Evolutionary conservation across 495 filamentous ascomycete species (phyloP), one percentile per base, ranked within the genome.

Genomic region (Cercophora sp.): DNA sequence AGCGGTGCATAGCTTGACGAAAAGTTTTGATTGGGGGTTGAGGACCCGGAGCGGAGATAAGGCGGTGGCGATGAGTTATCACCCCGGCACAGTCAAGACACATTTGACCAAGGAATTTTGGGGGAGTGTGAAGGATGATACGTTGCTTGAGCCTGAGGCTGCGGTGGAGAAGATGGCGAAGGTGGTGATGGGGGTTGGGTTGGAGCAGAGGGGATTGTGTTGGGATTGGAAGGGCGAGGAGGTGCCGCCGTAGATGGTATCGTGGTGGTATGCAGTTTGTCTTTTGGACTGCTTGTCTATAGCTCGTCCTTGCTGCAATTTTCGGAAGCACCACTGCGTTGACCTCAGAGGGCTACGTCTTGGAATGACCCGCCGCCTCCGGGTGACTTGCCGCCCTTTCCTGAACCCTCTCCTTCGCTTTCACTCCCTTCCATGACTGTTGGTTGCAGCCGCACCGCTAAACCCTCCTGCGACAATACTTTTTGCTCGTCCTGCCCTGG

Each of bases 81-180:
- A 94, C 70, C 89, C 88, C 4, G 88, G 90, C 1, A 93, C 87
- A 8, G 88, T 94, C 32, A 83, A 79, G 66, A 91, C 88, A 37
- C 84, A 77, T 10, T 70, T 94, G 58, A 88, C 84, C 41, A 76
- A 69, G 57, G 85, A 84, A 35, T 92, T 85, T 61, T 91, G 85
- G 87, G 74, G 61, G 0, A 76, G 60, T 41, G 78, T 79, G 61
- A 73, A 60, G 35, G 73, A 78, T 51, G 79, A 78, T 40, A 82
- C 82, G 72, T 56, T 91, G 48, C 84, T 86, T 55, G 75, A 73
- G 10, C 69, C 81, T 5, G 79, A 81, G 42, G 82, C 79, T 61
- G 79, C 85, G 4, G 87, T 79, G 2, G 73, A 74, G 62, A 72
- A 70, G 50, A 68, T 93, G 69, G 55, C 83, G 46, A 62, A 79